Percentiles rank a stretch among this genome's conserved stretches.
Conservation (phyloP, 1,284 basidiomycete species). For the Ustilago curta region DNA sequence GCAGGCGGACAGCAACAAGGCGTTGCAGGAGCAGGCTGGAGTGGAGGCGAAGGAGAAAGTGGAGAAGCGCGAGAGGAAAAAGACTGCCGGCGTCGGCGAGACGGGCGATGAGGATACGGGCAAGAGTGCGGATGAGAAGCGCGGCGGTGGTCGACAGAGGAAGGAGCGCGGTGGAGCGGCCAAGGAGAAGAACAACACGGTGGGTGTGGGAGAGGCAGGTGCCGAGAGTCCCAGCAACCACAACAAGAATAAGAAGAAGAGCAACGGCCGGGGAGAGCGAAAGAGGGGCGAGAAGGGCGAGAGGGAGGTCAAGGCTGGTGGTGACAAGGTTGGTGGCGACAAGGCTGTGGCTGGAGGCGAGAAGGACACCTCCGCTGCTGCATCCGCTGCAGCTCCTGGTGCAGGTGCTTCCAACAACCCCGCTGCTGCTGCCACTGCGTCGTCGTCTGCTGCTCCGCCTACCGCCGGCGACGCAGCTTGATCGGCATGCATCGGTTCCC, state of each 20-base stretch:
- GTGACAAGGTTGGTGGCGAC: background rate
- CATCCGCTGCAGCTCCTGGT: constrained; percentile 5
- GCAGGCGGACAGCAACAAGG: constrained; percentile 48
- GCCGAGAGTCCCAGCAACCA: constrained; percentile 5
- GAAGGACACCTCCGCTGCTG: background rate
- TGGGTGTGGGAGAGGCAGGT: background rate
- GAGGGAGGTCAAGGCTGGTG: constrained; percentile 1
- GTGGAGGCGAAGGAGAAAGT: constrained; percentile 2
- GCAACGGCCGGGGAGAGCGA: constrained; percentile 5
- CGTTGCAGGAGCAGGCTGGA: constrained; percentile 5
- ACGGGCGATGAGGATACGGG: constrained; percentile 26
- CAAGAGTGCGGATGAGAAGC: constrained; percentile 31
- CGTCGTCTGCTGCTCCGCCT: too few species aligned
- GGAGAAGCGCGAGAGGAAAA: constrained; percentile 10
- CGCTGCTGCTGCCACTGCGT: background rate
- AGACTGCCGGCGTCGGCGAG: constrained; percentile 3
- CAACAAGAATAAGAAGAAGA: constrained; percentile 46
- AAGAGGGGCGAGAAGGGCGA: constrained; percentile 8
- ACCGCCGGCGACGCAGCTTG: too few species aligned
- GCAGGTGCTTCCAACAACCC: constrained; percentile 1
- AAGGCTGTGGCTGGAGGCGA: constrained; percentile 3
- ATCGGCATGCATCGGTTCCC: too few species aligned
- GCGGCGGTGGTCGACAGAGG: background rate
- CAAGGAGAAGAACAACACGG: constrained; percentile 4
- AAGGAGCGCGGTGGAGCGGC: constrained; percentile 8